Conservation (phyloP, 768 basidiomycete genomes). For the Phylloporus arenicola region DNA sequence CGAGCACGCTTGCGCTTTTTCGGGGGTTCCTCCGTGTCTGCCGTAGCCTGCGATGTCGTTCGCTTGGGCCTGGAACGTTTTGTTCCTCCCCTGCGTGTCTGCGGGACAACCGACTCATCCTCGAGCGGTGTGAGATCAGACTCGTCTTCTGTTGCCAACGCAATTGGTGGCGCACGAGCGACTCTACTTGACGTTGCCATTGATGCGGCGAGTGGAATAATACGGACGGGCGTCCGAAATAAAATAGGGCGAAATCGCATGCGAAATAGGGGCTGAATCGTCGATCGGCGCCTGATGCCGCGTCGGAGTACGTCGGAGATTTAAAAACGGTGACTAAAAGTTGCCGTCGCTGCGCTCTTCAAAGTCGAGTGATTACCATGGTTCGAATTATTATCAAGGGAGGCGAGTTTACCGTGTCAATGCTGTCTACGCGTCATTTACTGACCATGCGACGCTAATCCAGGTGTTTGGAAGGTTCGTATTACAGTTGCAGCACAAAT, state of each 20-base stretch:
- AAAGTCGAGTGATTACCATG: slow-evolving; percentile 38
- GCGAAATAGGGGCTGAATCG: background rate
- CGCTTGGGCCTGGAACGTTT: slow-evolving; percentile 1
- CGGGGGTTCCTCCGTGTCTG: slow-evolving; percentile 4
- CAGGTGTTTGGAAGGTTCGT: slow-evolving; percentile 81
- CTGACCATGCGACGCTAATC: background rate
- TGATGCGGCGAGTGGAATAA: background rate
- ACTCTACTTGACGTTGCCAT: background rate
- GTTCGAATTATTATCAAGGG: slow-evolving; percentile 91
- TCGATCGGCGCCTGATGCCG: background rate
- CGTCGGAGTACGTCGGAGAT: slow-evolving; percentile 13
- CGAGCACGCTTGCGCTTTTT: slow-evolving; percentile 29
- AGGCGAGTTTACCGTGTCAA: slow-evolving; percentile 43
- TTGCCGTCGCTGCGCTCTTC: background rate
- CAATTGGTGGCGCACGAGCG: background rate
- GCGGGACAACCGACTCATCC: slow-evolving; percentile 1
- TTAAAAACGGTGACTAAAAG: slow-evolving; percentile 11
- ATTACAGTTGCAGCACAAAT: slow-evolving; percentile 6
- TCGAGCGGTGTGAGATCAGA: slow-evolving; percentile 16
- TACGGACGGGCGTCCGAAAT: background rate
- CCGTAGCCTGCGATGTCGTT: slow-evolving; percentile 1
- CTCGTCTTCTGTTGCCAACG: background rate
- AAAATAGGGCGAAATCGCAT: background rate
- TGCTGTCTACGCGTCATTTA: background rate
- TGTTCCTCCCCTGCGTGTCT: background rate